phyloP scores from a whole-genome alignment of 768 basidiomycete species.

The Rhizopogon sp. region DNA sequence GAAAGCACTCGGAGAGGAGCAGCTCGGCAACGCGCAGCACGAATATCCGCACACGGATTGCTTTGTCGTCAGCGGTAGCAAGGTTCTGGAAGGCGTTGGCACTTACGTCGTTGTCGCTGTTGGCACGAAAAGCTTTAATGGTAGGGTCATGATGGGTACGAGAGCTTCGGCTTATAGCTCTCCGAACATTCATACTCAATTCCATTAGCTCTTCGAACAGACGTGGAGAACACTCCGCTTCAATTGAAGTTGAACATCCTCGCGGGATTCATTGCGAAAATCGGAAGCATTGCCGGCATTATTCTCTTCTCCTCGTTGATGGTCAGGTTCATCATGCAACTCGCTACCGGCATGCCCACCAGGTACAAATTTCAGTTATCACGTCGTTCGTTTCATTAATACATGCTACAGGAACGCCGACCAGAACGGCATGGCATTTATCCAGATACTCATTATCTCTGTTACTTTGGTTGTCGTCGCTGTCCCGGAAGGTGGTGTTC shows the following conservation, averaged over 20 bases:
- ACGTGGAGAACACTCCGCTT: constrained; percentile 85
- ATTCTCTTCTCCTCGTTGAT: constrained; percentile 79
- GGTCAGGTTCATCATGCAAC: constrained; percentile 93
- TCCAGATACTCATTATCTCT: constrained; percentile 90
- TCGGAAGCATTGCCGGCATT: constrained; percentile 79
- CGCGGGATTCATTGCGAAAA: constrained; percentile 94
- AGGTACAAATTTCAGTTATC: constrained; percentile 35
- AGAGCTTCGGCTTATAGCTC: not conserved
- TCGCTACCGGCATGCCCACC: constrained; percentile 53
- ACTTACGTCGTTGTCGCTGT: constrained; percentile 90
- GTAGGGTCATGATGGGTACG: constrained; percentile 96
- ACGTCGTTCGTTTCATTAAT: too few relatives aligned
- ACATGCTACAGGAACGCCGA: constrained; percentile 51
- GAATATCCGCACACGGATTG: constrained; percentile 69
- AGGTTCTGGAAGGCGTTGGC: constrained; percentile 93
- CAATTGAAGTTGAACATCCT: constrained; percentile 90
- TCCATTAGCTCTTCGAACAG: constrained; percentile 71
- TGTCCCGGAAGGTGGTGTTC: constrained; percentile 68
- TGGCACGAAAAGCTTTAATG: constrained; percentile 91
- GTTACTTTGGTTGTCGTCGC: constrained; percentile 90
- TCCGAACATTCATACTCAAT: not conserved
- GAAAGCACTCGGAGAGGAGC: constrained; percentile 24
- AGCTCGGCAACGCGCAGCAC: constrained; percentile 13
- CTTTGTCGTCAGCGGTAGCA: constrained; percentile 89
- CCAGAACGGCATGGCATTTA: constrained; percentile 85